Evolutionary conservation across 1,284 basidiomycete genomes (phyloP).

Genomic region (Sporisorium sorghi): DNA sequence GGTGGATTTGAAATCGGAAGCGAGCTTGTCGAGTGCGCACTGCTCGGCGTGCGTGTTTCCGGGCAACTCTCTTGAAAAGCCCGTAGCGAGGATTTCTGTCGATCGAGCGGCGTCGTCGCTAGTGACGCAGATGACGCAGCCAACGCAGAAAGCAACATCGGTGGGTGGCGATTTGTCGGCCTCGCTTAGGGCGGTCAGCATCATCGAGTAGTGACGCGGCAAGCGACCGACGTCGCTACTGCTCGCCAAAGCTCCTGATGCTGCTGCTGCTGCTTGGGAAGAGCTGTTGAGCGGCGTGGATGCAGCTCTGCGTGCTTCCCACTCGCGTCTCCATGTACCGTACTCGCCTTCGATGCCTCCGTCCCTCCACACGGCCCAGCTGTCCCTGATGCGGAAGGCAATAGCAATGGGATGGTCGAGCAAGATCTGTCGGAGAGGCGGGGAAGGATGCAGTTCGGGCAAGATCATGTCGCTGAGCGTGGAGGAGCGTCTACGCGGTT

Average conservation of each 20-base stretch:
- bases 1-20: slow-evolving; percentile 46
- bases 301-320: slow-evolving; percentile 65
- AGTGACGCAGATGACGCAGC: slow-evolving; percentile 80
- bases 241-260: too few relatives aligned
- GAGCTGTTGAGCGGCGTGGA: slow-evolving; percentile 46
- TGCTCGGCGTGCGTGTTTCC: slow-evolving; percentile 99
- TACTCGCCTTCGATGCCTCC: slow-evolving; percentile 79
- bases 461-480: slow-evolving; percentile 33
- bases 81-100: slow-evolving; percentile 76
- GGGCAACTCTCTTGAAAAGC: slow-evolving; percentile 87
- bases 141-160: slow-evolving; percentile 92
- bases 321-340: slow-evolving; percentile 74
- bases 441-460: slow-evolving; percentile 42
- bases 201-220: slow-evolving; percentile 70
- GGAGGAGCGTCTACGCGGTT: slow-evolving; percentile 26
- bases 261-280: slow-evolving; percentile 32
- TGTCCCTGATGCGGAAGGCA: slow-evolving; percentile 81
- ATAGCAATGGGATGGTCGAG: slow-evolving; percentile 75
- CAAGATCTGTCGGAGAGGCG: slow-evolving; percentile 71
- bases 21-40: slow-evolving; percentile 85
- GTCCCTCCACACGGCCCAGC: slow-evolving; percentile 81
- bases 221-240: slow-evolving; percentile 18
- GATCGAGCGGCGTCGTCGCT: slow-evolving; percentile 10
- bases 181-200: slow-evolving; percentile 78
- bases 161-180: slow-evolving; percentile 80